Base-by-base conservation (phyloP, 805 yeast genomes). In the Ogataea ganodermae region DNA sequence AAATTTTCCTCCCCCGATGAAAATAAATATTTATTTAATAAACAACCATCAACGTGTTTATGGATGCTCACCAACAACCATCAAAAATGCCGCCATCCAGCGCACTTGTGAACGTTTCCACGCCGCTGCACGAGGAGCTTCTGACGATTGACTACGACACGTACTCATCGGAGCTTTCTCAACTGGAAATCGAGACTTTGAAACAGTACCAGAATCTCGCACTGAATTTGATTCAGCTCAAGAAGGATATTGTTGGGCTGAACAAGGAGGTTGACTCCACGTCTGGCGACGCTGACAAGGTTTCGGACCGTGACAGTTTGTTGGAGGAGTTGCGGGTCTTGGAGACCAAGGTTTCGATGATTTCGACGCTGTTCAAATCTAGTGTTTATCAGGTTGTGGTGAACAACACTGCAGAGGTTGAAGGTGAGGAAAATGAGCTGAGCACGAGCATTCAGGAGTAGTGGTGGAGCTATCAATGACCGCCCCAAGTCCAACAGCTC, bases 131-230 rank as follows among this genome's bases (percentile, higher is more conserved):
- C 23, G 53, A 49, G 33, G 57, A 56, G 44, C 45, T 56, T 28
- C 38, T 56, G 22, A 48, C 54, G 12, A 53, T 58, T 20, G 62
- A 58, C 43, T 57, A 56, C 41, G 62, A 58, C 48, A 55, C 62
- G 17, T 53, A 56, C 38, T 38, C 58, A 4, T 53, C 58, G 5
- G 71, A 68, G 45, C 63, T 68, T 6, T 52, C 68, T 0, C 61
- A 60, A 17, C 57, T 66, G 12, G 76, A 74, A 48, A 55, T 64
- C 8, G 63, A 61, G 21, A 60, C 73, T 4, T 62, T 74, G 6
- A 64, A 64, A 26, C 68, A 70, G 45, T 74, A 74, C 35, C 76
- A 73, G 50, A 45, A 52, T 2, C 51, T 74, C 4, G 71, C 76
- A 0, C 44, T 53, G 7, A 67, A 70, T 27, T 48, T 74, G 40